These are phyloP conservation scores for Boletus barrowsii DNA, from an alignment of 768 basidiomycete genomes.

Conservation along the genomic window DNA sequence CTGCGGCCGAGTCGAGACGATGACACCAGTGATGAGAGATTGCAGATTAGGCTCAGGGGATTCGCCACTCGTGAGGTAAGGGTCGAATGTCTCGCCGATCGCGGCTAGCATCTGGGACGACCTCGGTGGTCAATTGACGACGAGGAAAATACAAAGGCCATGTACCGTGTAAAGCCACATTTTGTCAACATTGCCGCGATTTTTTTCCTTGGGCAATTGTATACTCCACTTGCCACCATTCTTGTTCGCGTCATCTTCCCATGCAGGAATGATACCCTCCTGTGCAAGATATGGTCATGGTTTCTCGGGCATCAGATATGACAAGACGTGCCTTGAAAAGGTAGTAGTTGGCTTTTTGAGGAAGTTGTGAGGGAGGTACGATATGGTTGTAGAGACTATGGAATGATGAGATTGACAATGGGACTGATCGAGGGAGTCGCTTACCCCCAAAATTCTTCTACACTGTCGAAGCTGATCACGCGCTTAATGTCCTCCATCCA, in stretches of 20 bases:
- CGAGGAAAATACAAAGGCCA: constrained; percentile 1
- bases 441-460: constrained; percentile 99
- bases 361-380: constrained; percentile 88
- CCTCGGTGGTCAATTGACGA: constrained; percentile 2
- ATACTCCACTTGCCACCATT: constrained; percentile 99
- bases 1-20: constrained; percentile 89
- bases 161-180: constrained; percentile 98
- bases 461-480: constrained; percentile 92
- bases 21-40: constrained; percentile 87
- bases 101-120: constrained; percentile 90
- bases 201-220: constrained; percentile 95
- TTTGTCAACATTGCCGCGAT: constrained; percentile 75
- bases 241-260: constrained; percentile 97
- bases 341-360: constrained; percentile 98
- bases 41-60: constrained; percentile 41
- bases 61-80: constrained; percentile 57
- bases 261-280: constrained; percentile 96
- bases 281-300: constrained; percentile 29
- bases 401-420: constrained; percentile 9
- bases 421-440: constrained; percentile 26
- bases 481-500: constrained; percentile 99
- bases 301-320: neutral
- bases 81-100: constrained; percentile 98
- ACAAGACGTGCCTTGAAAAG: constrained; percentile 79
- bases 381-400: constrained; percentile 92